These are phyloP conservation scores for Marasmius oreades DNA, from an alignment of 1,284 basidiomycete species.

Conservation along the genomic window DNA sequence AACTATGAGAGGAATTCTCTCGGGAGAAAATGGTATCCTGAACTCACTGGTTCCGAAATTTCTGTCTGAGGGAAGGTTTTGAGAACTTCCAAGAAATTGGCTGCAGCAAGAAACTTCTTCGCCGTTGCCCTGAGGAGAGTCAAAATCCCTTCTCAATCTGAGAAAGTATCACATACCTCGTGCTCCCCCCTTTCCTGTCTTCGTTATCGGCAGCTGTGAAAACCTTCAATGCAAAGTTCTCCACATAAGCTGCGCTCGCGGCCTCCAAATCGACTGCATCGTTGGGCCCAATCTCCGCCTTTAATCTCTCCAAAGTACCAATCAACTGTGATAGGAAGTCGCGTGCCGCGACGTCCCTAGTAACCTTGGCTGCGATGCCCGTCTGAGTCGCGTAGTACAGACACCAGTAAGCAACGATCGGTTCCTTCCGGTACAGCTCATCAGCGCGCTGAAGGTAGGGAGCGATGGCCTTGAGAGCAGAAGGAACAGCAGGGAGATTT, in stretches of 20 bases:
- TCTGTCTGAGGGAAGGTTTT: conserved; percentile 67
- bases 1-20: conserved; percentile 8
- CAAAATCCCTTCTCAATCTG: conserved; percentile 1
- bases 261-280: conserved; percentile 85
- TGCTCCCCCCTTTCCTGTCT: conserved; percentile 75
- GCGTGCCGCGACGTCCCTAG: conserved; percentile 58
- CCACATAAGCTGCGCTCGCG: conserved; percentile 84
- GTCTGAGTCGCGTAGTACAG: conserved; percentile 88
- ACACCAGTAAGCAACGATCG: conserved; percentile 95
- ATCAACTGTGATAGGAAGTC: conserved; percentile 70
- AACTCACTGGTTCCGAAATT: conserved; percentile 43
- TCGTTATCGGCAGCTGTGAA: conserved; percentile 91
- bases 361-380: conserved; percentile 66
- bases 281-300: conserved; percentile 67
- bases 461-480: conserved; percentile 59
- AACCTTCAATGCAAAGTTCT: conserved; percentile 90
- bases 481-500: conserved; percentile 52
- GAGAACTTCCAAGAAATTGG: conserved; percentile 84
- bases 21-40: conserved; percentile 1
- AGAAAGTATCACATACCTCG: conserved; percentile 46
- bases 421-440: conserved; percentile 80
- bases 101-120: conserved; percentile 84
- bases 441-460: conserved; percentile 89
- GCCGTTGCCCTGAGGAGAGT: conserved; percentile 63
- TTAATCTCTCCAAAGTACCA: conserved; percentile 79